Evolutionary conservation across 2,329 filamentous ascomycete genomes (phyloP).

Genomic region (Ophiostoma sp.): DNA sequence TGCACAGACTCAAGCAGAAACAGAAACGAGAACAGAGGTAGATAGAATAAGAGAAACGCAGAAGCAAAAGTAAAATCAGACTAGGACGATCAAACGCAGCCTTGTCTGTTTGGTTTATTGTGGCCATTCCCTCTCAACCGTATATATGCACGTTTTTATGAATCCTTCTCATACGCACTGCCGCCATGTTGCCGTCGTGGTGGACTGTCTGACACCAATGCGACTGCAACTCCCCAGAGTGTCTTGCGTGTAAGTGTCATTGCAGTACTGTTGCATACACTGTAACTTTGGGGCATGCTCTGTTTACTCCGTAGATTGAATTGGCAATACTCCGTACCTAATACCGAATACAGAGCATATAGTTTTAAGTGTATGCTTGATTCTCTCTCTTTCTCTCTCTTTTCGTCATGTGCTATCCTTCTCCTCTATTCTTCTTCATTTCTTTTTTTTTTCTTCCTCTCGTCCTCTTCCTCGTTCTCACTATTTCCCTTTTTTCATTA

Average conservation of each 20-base stretch:
- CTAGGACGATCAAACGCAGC: neutral
- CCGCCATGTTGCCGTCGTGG: neutral
- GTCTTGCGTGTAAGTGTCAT: neutral
- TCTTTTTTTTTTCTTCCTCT: neutral
- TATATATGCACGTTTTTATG: no score
- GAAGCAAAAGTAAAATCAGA: neutral
- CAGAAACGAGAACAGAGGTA: neutral
- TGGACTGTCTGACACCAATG: conserved; percentile 4
- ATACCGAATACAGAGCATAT: no score
- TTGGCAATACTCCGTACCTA: no score
- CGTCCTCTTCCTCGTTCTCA: neutral
- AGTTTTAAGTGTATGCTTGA: no score
- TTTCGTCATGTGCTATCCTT: neutral
- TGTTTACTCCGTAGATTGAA: no score
- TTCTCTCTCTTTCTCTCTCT: no score
- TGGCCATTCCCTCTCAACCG: no score
- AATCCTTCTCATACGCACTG: no score
- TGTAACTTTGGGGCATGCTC: neutral
- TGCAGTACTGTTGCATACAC: neutral
- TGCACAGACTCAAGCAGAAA: neutral
- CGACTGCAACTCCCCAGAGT: conserved; percentile 7
- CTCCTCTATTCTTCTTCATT: neutral
- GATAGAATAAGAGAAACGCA: neutral
- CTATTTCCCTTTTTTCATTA: neutral
- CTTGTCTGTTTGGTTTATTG: neutral